Base-by-base conservation (phyloP, 148 eudicot species). In the Hydrangea macrophylla region DNA sequence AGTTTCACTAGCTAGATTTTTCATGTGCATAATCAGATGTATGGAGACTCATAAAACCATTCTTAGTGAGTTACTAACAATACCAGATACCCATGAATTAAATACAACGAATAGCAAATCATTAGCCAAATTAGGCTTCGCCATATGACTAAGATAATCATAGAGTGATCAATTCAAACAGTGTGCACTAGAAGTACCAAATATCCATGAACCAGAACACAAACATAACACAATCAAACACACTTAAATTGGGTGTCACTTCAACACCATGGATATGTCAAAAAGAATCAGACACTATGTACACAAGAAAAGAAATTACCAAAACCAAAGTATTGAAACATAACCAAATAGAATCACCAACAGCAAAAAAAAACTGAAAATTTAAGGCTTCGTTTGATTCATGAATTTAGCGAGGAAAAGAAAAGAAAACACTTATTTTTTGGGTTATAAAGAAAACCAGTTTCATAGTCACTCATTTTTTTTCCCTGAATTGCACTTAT, bases 121-220 rank as follows among this genome's bases (percentile, higher is more conserved):
- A 40, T 27, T 40, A 28, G 37, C 36, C 67, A 62, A 17, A 7
- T 25, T 26, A 40, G 35, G 67, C 50, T 64, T 45, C 33, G 33
- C 55, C 56, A 27, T 55, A 26, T 40, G 53, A 17, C 22, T 48
- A 8, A 18, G 53, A 18, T 48, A 3, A 48, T 17, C 53, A 48
- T 48, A 48, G 22, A 37, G 37, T 18, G 18, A 60, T 17, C 66
- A 54, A 71, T 36, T 62, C 26, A 62, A 39, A 20, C 20, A 31
- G 57, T 42, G 22, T 20, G 30, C 23, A 45, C 27, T 28, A 40
- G 55, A 7, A 60, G 15, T 50, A 65, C 11, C 39, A 31, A 44
- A 50, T 23, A 51, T 58, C 69, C 42, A 20, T 48, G 30, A 50
- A 50, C n/a, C 44, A 65, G 0, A 22, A 65, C 57, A 65, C 7